These are phyloP conservation scores for Acorus calamus DNA, from an alignment of 106 monocot genomes.

Conservation along the genomic window DNA sequence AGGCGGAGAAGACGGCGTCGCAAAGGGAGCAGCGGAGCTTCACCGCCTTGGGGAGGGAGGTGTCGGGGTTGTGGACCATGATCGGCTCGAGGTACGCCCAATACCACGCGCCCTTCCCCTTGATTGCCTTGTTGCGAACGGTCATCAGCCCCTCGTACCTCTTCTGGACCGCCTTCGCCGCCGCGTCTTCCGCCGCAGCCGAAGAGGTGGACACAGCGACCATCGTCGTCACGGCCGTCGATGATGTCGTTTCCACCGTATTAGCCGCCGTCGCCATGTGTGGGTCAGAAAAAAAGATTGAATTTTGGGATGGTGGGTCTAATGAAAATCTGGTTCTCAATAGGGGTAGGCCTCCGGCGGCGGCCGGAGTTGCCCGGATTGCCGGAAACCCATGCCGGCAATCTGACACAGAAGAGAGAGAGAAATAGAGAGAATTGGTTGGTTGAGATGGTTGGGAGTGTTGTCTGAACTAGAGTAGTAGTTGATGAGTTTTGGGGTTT, in stretches of 20 bases:
- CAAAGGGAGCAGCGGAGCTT: constrained; percentile 88
- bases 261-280: constrained; percentile 6
- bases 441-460: too few species aligned
- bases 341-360: background rate
- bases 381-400: background rate
- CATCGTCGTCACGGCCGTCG: constrained; percentile 1
- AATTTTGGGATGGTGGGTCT: too few species aligned
- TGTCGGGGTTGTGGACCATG: constrained; percentile 41
- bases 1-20: constrained; percentile 83
- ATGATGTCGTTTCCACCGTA: constrained; percentile 3
- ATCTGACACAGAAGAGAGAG: background rate
- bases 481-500: too few species aligned
- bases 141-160: constrained; percentile 61
- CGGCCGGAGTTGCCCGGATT: background rate
- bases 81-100: constrained; percentile 87
- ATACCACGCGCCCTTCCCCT: constrained; percentile 97
- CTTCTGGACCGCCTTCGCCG: constrained; percentile 43
- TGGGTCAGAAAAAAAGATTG: too few species aligned
- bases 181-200: constrained; percentile 27
- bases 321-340: too few species aligned
- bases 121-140: constrained; percentile 68
- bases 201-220: background rate
- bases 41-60: constrained; percentile 62
- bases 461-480: too few species aligned
- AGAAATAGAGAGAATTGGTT: too few species aligned